These are phyloP conservation scores for Suillus paluster DNA, from an alignment of 768 basidiomycete genomes.

Conservation along the genomic window DNA sequence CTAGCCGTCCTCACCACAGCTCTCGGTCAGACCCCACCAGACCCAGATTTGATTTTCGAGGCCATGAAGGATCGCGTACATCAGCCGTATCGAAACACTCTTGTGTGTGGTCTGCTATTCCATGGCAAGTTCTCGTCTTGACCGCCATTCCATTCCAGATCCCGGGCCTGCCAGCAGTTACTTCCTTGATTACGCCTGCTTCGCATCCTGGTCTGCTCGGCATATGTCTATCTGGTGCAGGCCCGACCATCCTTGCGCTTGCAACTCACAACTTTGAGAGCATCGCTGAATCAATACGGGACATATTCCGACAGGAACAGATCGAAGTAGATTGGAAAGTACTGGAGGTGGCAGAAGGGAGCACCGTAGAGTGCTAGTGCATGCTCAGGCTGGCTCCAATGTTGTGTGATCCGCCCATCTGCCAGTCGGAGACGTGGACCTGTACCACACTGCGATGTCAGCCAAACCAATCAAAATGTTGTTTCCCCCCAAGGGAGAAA, in stretches of 20 bases:
- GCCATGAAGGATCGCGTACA: conserved; percentile 99
- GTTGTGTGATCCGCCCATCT: not conserved
- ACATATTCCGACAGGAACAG: conserved; percentile 69
- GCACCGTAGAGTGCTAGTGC: conserved; percentile 21
- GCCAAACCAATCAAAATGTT: not conserved
- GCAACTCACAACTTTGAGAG: conserved; percentile 83
- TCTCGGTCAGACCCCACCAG: conserved; percentile 85
- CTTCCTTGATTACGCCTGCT: conserved; percentile 81
- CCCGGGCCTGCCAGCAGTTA: conserved; percentile 92
- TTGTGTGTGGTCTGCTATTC: conserved; percentile 55
- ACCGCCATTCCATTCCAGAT: conserved; percentile 59
- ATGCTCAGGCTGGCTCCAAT: conserved; percentile 3
- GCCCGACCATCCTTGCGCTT: conserved; percentile 94
- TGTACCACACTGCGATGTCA: not conserved
- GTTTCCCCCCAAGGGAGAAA: not conserved
- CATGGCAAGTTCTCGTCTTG: not conserved
- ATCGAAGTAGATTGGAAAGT: conserved; percentile 92
- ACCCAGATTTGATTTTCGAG: conserved; percentile 96
- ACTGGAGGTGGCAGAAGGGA: conserved; percentile 65
- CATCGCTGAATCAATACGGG: conserved; percentile 80
- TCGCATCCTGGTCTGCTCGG: conserved; percentile 93
- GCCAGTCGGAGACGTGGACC: not conserved
- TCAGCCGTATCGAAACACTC: conserved; percentile 89
- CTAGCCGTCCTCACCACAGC: conserved; percentile 96
- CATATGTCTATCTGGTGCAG: conserved; percentile 96